Conservation (phyloP, 2,329 filamentous ascomycete species). For the Diaporthe ampelina region DNA sequence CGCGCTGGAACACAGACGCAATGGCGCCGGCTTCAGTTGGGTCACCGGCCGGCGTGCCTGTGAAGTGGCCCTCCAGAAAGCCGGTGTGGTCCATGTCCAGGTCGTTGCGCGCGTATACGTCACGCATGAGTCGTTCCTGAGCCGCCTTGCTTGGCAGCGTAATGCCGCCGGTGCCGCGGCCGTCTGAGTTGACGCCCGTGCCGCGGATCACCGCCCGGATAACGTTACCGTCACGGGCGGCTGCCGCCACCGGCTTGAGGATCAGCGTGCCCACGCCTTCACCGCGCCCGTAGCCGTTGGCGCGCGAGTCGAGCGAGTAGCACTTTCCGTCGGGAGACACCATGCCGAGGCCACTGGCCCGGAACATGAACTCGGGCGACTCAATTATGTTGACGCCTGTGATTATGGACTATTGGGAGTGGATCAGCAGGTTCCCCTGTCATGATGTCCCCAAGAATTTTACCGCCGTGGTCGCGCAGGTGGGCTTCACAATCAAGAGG, state of each 20-base stretch:
- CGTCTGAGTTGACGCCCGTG: constrained; percentile 49
- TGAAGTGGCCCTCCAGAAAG: constrained; percentile 54
- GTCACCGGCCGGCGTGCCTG: constrained; percentile 53
- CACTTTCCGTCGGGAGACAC: constrained; percentile 37
- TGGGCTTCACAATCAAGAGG: not conserved
- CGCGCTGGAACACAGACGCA: constrained; percentile 43
- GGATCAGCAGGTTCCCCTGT: constrained; percentile 5
- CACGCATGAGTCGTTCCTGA: constrained; percentile 52
- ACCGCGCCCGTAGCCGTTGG: constrained; percentile 38
- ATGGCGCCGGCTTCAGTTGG: constrained; percentile 49
- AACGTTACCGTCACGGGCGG: constrained; percentile 34
- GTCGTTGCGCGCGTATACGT: constrained; percentile 49
- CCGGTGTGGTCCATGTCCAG: constrained; percentile 45
- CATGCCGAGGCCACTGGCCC: constrained; percentile 41
- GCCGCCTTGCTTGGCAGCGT: constrained; percentile 53
- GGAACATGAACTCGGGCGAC: constrained; percentile 46
- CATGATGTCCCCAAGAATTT: not conserved
- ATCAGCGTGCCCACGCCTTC: constrained; percentile 35
- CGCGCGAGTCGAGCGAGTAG: constrained; percentile 35
- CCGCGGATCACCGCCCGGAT: constrained; percentile 45
- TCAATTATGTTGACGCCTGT: constrained; percentile 39
- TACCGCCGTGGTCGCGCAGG: constrained; percentile 8
- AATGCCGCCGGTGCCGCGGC: constrained; percentile 50
- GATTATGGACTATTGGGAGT: constrained; percentile 35
- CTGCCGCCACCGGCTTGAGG: constrained; percentile 34